Conservation (phyloP, 257 asterid species). For the Gynochthodes officinalis region DNA sequence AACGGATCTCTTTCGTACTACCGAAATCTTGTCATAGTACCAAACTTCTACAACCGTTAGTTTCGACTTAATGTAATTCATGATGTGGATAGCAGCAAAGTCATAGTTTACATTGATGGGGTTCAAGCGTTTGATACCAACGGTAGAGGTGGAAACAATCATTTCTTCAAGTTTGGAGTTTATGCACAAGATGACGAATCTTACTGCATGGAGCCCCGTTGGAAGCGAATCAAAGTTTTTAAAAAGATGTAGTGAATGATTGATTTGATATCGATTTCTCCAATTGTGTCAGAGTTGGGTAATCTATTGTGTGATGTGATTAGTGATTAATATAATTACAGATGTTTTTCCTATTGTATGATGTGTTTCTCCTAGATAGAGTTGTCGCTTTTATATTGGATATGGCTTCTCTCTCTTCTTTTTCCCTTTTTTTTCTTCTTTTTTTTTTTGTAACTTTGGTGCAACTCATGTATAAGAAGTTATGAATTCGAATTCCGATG, state of each 20-base stretch:
- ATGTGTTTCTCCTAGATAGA: too few species aligned
- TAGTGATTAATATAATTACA: too few species aligned
- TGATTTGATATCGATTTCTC: too few species aligned
- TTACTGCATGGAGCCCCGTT: constrained; percentile 35
- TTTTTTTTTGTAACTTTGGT: too few species aligned
- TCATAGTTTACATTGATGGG: constrained; percentile 27
- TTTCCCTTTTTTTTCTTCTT: too few species aligned
- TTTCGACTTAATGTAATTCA: constrained; percentile 36
- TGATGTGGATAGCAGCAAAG: constrained; percentile 22
- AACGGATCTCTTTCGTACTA: constrained; percentile 28
- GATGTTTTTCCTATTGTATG: too few species aligned
- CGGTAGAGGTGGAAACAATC: constrained; percentile 29
- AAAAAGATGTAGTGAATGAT: constrained; percentile 13
- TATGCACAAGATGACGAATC: constrained; percentile 33
- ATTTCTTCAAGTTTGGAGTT: constrained; percentile 37
- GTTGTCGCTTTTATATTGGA: too few species aligned
- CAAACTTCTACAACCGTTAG: constrained; percentile 27
- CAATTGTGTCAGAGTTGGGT: too few species aligned
- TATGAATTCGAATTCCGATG: too few species aligned
- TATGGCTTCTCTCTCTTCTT: too few species aligned
- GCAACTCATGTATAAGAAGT: too few species aligned
- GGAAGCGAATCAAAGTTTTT: constrained; percentile 29
- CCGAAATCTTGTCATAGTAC: constrained; percentile 6
- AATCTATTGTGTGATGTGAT: too few species aligned
- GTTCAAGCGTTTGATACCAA: constrained; percentile 7